These are phyloP conservation scores for Aurantiochytrium sp. DNA, from an alignment of 108 stramenopile species.

Conservation along the genomic window DNA sequence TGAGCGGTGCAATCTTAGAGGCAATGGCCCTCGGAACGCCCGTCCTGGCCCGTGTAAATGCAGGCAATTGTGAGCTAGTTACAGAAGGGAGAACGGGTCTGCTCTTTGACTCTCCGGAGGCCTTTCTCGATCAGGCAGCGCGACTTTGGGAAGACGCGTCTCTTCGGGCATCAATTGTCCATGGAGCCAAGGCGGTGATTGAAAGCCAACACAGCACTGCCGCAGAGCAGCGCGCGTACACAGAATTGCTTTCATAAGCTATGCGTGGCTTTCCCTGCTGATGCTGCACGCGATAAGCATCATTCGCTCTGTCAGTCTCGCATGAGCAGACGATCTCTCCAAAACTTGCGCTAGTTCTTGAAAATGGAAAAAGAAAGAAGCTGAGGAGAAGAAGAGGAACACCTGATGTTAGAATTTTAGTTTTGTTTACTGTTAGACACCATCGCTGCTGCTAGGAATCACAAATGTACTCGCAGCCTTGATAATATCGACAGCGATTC, in stretches of 20 bases:
- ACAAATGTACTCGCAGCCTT: neutral
- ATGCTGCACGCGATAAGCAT: too few species aligned
- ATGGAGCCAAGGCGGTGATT: neutral
- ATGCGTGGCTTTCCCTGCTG: too few species aligned
- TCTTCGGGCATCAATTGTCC: neutral
- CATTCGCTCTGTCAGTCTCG: too few species aligned
- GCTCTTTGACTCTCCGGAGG: neutral
- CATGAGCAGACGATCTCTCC: too few species aligned
- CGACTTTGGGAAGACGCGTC: neutral
- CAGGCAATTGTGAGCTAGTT: neutral
- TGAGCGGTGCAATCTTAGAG: neutral
- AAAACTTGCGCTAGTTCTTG: too few species aligned
- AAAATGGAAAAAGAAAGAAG: neutral
- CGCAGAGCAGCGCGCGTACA: too few species aligned
- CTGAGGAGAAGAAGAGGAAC: neutral
- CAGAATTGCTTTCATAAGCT: too few species aligned
- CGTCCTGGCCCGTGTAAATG: neutral
- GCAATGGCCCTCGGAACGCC: neutral
- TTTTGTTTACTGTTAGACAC: neutral
- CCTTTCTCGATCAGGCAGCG: neutral
- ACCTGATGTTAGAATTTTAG: neutral
- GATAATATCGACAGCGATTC: neutral
- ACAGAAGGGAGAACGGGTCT: neutral
- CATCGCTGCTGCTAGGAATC: too few species aligned
- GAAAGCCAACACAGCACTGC: neutral